Conservation (phyloP, 192 early-diverging fungal species). For the Gonapodya prolifera region DNA sequence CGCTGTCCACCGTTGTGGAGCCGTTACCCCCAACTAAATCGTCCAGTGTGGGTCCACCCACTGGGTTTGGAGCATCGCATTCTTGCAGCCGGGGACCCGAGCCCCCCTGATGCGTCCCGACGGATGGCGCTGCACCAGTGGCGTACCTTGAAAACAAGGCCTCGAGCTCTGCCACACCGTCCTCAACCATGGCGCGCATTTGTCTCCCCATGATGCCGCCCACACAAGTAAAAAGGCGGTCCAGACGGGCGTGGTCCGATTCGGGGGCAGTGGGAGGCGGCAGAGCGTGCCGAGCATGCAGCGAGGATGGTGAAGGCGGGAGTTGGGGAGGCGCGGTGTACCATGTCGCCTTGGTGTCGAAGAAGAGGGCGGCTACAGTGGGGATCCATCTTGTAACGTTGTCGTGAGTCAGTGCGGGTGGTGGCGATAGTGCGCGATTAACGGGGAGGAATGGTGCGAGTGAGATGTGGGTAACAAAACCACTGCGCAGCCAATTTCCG, state of each 20-base stretch:
- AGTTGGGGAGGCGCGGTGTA: constrained; percentile 12
- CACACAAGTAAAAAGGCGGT: constrained; percentile 47
- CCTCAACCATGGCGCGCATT: constrained; percentile 31
- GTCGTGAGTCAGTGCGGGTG: not conserved
- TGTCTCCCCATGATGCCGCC: constrained; percentile 43
- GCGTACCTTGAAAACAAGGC: constrained; percentile 37
- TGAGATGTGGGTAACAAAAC: not conserved
- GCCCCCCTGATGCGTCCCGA: not conserved
- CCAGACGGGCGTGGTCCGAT: constrained; percentile 35
- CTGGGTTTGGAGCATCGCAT: no score
- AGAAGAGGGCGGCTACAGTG: constrained; percentile 41
- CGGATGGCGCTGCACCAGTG: constrained; percentile 8
- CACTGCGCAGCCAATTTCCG: no score
- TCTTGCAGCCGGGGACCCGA: not conserved
- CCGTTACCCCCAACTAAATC: constrained; percentile 12
- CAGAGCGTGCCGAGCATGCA: not conserved
- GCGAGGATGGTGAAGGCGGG: not conserved
- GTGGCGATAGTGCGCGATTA: not conserved
- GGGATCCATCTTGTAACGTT: constrained; percentile 42
- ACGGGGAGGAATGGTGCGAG: not conserved
- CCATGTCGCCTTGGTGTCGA: constrained; percentile 39
- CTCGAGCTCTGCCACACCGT: constrained; percentile 36
- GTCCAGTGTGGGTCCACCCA: constrained; percentile 10
- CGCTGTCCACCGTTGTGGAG: not conserved
- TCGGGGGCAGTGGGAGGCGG: constrained; percentile 26